Percentiles rank a stretch among this genome's conserved stretches.
These are phyloP conservation scores for Emergomyces orientalis DNA, from an alignment of 2,329 filamentous ascomycete genomes.

Conservation along the genomic window DNA sequence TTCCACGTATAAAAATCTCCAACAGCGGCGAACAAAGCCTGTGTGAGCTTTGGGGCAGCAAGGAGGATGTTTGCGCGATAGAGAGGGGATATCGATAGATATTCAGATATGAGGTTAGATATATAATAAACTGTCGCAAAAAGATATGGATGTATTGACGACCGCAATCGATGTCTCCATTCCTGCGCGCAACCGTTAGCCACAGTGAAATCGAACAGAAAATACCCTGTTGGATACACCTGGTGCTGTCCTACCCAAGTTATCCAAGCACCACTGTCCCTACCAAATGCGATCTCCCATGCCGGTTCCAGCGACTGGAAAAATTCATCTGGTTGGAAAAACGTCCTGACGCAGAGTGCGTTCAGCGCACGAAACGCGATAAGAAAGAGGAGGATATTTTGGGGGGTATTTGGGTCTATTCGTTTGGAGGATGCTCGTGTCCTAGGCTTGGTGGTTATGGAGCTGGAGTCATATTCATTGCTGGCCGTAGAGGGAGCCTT, in stretches of 20 bases:
- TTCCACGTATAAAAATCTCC: conserved; percentile 85
- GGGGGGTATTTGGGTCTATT: not conserved
- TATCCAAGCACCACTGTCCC: conserved; percentile 71
- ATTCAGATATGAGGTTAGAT: conserved; percentile 47
- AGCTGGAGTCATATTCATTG: not conserved
- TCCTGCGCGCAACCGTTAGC: conserved; percentile 49
- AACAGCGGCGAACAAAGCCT: conserved; percentile 66
- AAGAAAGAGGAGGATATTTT: conserved; percentile 31
- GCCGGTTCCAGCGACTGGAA: conserved; percentile 94
- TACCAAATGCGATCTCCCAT: conserved; percentile 78
- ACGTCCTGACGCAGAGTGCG: conserved; percentile 68
- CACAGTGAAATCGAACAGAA: not conserved
- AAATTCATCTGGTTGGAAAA: conserved; percentile 97
- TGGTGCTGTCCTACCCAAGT: conserved; percentile 65
- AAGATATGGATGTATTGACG: conserved; percentile 79
- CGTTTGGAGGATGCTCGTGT: not conserved
- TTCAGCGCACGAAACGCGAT: conserved; percentile 70
- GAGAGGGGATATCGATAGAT: conserved; percentile 46
- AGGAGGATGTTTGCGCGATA: conserved; percentile 59
- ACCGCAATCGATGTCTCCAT: conserved; percentile 81
- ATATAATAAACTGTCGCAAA: conserved; percentile 68
- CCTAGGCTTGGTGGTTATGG: not conserved
- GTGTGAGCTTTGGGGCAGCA: conserved; percentile 62
- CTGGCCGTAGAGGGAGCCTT: not conserved
- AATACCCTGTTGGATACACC: not conserved